Evolutionary conservation across 805 yeast genomes (phyloP).

Genomic region (Scheffersomyces stipitis): DNA sequence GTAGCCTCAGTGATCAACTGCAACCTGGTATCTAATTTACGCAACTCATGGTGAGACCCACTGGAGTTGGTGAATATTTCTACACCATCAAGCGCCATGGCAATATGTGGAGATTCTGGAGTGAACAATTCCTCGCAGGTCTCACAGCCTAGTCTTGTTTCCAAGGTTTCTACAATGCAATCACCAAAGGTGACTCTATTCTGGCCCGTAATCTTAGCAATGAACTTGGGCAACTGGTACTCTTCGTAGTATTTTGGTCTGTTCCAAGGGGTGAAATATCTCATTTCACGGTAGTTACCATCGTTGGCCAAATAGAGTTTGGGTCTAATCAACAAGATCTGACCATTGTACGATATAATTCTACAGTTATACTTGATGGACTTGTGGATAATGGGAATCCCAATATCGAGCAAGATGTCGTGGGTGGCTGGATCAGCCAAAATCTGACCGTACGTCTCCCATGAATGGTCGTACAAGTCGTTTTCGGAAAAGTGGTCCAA

Average conservation of each 20-base stretch:
- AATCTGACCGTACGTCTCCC: constrained; percentile 91
- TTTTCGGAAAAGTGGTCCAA: constrained; percentile 91
- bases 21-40: constrained; percentile 84
- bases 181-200: constrained; percentile 79
- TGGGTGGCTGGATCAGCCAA: constrained; percentile 63
- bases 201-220: constrained; percentile 69
- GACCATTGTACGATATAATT: constrained; percentile 73
- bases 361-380: constrained; percentile 91
- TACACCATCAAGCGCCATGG: constrained; percentile 93
- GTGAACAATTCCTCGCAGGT: constrained; percentile 98
- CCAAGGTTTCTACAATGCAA: constrained; percentile 79
- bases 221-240: constrained; percentile 66
- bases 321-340: constrained; percentile 84
- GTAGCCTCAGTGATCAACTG: constrained; percentile 89
- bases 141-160: constrained; percentile 93
- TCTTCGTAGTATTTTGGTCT: constrained; percentile 74
- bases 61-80: constrained; percentile 94
- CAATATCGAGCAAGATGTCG: constrained; percentile 84
- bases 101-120: constrained; percentile 92
- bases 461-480: constrained; percentile 83
- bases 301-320: constrained; percentile 93
- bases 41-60: constrained; percentile 96
- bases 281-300: constrained; percentile 97
- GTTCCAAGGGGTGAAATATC: constrained; percentile 94
- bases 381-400: constrained; percentile 90